Evolutionary conservation across 257 asterid species (phyloP), one percentile per base, ranked within the genome.

Genomic region (Nicotiana obtusifolia): DNA sequence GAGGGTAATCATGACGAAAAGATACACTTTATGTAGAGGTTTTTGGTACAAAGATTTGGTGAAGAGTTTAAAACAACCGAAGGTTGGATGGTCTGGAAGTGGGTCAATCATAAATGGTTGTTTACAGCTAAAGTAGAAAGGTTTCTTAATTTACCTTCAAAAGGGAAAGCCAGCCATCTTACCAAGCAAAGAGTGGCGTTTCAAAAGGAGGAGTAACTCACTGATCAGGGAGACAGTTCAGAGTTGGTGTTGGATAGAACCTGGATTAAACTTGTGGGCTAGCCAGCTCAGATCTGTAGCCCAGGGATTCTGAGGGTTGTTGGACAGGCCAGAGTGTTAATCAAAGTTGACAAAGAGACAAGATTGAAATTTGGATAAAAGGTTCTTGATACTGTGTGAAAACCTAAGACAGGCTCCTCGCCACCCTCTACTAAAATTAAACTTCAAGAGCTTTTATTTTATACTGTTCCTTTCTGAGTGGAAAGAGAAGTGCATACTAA

Each of bases 141-240:
- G 33, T 41, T 41, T 37, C 57, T 69, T 69, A 41, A 41, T 13
- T 44, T 41, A 59, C 59, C 3, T 9, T 71, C 35, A 41, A 14
- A 71, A 13, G 17, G 60, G 31, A 13, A 16, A 19, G 11, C 22
- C 0, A 1, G 35, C 60, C 37, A 0, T 71, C 59, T 20, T 30
- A 44, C 78, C 60, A 13, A 44, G 37, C 35, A 71, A 71, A 71
- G 78, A 44, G 49, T 44, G 60, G 60, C 49, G 16, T 71, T 44
- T 71, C 78, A 44, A 71, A 71, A 44, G 60, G 35, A 71, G 57
- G 77, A 69, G 57, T 41, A 69, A 10, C 57, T 41, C 77, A 69
- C 60, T 22, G 22, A 20, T 75, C 5, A 3, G 9, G 62, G 62
- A 24, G 62, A 24, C 59, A 71, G 37, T 44, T 41, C 60, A 14